Evolutionary conservation across 352 stramenopile genomes (phyloP).

Genomic region (Pythium brachiatum): DNA sequence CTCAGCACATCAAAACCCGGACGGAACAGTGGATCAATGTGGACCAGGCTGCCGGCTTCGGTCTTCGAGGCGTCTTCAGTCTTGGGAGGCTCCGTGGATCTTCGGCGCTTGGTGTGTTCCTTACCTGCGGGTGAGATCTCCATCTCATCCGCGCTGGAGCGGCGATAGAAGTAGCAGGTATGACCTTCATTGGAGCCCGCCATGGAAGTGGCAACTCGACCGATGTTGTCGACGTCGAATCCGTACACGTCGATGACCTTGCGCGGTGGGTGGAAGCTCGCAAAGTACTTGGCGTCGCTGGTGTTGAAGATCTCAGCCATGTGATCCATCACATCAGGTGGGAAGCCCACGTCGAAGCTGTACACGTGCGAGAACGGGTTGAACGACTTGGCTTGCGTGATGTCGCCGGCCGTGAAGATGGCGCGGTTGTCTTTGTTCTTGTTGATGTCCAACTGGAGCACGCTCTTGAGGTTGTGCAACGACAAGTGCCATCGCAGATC

Average conservation of each 20-base stretch:
- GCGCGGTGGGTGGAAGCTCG: slow-evolving; percentile 92
- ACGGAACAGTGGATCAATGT: slow-evolving; percentile 80
- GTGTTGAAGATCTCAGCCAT: slow-evolving; percentile 94
- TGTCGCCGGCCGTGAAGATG: slow-evolving; percentile 93
- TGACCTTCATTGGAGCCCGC: slow-evolving; percentile 95
- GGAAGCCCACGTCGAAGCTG: slow-evolving; percentile 98
- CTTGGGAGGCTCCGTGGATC: slow-evolving; percentile 19
- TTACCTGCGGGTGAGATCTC: slow-evolving; percentile 6
- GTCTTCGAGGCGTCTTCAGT: slow-evolving; percentile 19
- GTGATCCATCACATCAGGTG: slow-evolving; percentile 92
- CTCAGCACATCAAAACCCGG: slow-evolving; percentile 76
- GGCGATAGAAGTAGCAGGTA: slow-evolving; percentile 96
- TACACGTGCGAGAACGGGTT: slow-evolving; percentile 98
- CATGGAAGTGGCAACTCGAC: slow-evolving; percentile 91
- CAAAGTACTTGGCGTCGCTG: slow-evolving; percentile 88
- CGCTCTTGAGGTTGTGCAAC: slow-evolving; percentile 90
- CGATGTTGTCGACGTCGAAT: slow-evolving; percentile 91
- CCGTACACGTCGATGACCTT: slow-evolving; percentile 93
- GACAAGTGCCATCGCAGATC: slow-evolving; percentile 94
- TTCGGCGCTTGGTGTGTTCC: slow-evolving; percentile 22
- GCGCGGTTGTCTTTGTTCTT: slow-evolving; percentile 58
- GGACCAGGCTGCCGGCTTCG: slow-evolving; percentile 25
- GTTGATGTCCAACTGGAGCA: slow-evolving; percentile 72
- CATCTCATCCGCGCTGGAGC: slow-evolving; percentile 23
- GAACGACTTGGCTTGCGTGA: slow-evolving; percentile 91